Percentiles rank a stretch among this genome's conserved stretches.
Evolutionary conservation across 805 yeast genomes (phyloP).

Genomic region (Maudiozyma bulderi): DNA sequence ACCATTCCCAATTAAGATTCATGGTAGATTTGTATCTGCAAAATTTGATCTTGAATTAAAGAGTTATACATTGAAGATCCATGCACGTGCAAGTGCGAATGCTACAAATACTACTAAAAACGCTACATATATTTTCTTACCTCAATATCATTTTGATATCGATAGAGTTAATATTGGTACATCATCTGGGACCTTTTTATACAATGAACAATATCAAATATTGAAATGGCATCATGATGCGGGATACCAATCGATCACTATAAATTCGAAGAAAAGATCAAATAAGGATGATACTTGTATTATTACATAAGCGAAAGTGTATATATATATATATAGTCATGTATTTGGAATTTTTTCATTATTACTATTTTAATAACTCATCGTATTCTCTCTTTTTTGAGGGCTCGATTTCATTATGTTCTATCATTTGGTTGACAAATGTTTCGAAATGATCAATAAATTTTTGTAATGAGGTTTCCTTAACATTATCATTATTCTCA

Average conservation of each 20-base stretch:
- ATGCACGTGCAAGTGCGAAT: slow-evolving; percentile 21
- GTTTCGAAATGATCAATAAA: slow-evolving; percentile 56
- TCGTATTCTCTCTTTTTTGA: slow-evolving; percentile 35
- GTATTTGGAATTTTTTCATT: not conserved
- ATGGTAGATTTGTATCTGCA: slow-evolving; percentile 46
- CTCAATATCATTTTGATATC: slow-evolving; percentile 58
- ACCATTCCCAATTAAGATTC: slow-evolving; percentile 60
- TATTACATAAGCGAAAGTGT: not conserved
- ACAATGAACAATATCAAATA: slow-evolving; percentile 42
- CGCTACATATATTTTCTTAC: slow-evolving; percentile 52
- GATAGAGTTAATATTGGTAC: slow-evolving; percentile 40
- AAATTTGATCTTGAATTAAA: slow-evolving; percentile 48
- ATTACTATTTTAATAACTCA: slow-evolving; percentile 9
- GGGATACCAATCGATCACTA: slow-evolving; percentile 31
- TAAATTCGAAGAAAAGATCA: slow-evolving; percentile 7
- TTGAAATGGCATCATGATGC: slow-evolving; percentile 63
- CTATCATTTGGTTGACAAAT: slow-evolving; percentile 49
- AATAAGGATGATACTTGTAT: not conserved
- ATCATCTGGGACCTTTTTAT: slow-evolving; percentile 47
- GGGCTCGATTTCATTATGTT: slow-evolving; percentile 36
- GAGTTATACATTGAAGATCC: slow-evolving; percentile 41
- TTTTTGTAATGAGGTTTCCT: slow-evolving; percentile 60
- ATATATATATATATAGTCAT: not conserved
- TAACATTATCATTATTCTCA: slow-evolving; percentile 34
- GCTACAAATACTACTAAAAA: slow-evolving; percentile 28